Conservation (phyloP, 768 basidiomycete species). For the Pleurotus sapidus region DNA sequence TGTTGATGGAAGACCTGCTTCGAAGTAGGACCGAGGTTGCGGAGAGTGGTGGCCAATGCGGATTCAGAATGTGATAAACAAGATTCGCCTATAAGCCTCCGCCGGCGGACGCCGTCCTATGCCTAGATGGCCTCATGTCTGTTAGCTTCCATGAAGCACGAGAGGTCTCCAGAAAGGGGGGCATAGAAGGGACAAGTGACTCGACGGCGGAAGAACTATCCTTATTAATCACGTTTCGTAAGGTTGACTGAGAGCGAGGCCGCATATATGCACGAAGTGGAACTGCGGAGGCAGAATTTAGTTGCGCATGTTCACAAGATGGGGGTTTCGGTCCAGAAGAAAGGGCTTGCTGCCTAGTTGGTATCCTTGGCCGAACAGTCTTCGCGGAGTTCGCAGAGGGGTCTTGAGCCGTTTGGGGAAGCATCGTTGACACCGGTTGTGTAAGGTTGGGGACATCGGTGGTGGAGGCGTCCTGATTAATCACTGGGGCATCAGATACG, state of each 20-base stretch:
- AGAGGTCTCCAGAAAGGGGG: conserved; percentile 3
- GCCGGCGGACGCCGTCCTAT: conserved; percentile 22
- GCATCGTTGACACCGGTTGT: no score
- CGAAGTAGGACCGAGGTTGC: background rate
- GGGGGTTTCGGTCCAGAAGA: background rate
- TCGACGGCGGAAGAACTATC: background rate
- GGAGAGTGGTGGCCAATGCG: background rate
- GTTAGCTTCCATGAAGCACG: background rate
- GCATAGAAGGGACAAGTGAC: background rate
- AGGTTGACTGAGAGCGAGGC: background rate
- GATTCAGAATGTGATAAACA: conserved; percentile 1
- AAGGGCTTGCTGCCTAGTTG: background rate
- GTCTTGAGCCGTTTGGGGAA: no score
- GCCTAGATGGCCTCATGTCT: conserved; percentile 13
- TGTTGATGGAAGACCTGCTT: background rate
- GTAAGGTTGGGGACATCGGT: no score
- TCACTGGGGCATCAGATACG: no score
- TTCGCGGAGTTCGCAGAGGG: background rate
- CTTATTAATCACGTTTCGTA: background rate
- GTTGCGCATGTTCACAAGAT: background rate
- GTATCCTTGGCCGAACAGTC: background rate
- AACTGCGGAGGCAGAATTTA: background rate
- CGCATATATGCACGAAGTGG: conserved; percentile 1
- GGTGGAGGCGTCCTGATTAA: no score
- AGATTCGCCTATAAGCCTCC: conserved; percentile 19